Base-by-base conservation (phyloP, 2,329 filamentous ascomycete species). In the Cytospora paraplurivora region DNA sequence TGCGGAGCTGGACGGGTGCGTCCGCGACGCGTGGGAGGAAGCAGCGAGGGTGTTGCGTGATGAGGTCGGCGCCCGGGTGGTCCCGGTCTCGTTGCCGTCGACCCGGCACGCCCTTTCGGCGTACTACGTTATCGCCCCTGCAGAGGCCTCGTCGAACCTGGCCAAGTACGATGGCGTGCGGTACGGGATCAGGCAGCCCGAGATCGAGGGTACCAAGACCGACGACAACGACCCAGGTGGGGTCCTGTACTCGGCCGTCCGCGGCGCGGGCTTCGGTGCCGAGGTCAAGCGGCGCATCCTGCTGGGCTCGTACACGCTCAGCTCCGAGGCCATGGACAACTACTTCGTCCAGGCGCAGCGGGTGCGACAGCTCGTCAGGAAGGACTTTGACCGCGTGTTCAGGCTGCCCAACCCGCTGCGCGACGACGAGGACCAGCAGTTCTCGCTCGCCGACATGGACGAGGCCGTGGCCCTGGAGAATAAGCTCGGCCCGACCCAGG, bases 101-200 rank as follows among this genome's bases (percentile, higher is more conserved):
- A 99, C 94, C 1, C 89, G 87, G 67, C 88, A 91, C 69, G 94
- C 95, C 0, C 85, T 99, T 0, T 91, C 93, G 21, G 91, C 95
- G 38, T 99, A 99, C 79, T 99, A 99, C 75, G 85, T 99, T 62
- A 87, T 99, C 62, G 96, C 95, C 0, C 92, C 95, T 0, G 94
- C 95, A 17, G 95, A 99, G 77, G 95, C 95, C 4, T 92, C 92
- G 1, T 98, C 94, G 17, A 99, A 99, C 71, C 85, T 99, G 2
- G 92, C 95, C 63, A 97, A 96, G 74, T 99, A 97, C 75, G 96
- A 99, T 71, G 95, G 95, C 21, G 87, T 98, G n/a, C 89, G 95
- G 12, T 99, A 96, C 76, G 64, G 64, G 4, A 49, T 59, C 10
- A 58, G 34, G 15, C 64, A 66, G 49, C 19, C 51, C 27, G 64